Evolutionary conservation across 768 basidiomycete genomes (phyloP).

Genomic region (Phanerochaete sordida): DNA sequence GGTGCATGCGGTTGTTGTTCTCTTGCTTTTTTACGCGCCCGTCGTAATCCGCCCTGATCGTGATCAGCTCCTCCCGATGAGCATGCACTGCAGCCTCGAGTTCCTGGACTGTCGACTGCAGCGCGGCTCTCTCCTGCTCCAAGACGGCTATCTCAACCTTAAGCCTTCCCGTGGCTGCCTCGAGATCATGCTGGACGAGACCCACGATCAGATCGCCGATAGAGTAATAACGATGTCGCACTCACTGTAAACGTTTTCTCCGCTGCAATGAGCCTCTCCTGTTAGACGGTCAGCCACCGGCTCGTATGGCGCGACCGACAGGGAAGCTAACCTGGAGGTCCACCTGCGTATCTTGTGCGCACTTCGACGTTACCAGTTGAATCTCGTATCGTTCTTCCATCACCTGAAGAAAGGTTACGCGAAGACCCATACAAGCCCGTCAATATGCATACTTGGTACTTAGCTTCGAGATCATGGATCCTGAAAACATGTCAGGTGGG

Average conservation of each 20-base stretch:
- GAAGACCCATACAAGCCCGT: background rate
- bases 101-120: conserved; percentile 22
- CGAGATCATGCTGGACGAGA: conserved; percentile 24
- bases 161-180: conserved; percentile 31
- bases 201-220: background rate
- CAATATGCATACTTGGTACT: conserved; percentile 14
- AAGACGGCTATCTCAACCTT: conserved; percentile 38
- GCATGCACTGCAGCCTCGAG: conserved; percentile 11
- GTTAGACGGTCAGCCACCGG: background rate
- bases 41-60: conserved; percentile 16
- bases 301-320: background rate
- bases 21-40: conserved; percentile 14
- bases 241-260: conserved; percentile 37
- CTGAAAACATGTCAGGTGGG: no score
- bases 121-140: conserved; percentile 34
- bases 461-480: conserved; percentile 12
- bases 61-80: conserved; percentile 7
- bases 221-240: background rate
- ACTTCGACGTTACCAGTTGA: conserved; percentile 46
- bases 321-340: conserved; percentile 42
- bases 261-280: conserved; percentile 37
- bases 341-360: conserved; percentile 51
- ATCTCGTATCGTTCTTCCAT: conserved; percentile 61
- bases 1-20: background rate
- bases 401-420: conserved; percentile 25